Evolutionary conservation across 352 stramenopile genomes (phyloP).

Genomic region (Pythium volutum): DNA sequence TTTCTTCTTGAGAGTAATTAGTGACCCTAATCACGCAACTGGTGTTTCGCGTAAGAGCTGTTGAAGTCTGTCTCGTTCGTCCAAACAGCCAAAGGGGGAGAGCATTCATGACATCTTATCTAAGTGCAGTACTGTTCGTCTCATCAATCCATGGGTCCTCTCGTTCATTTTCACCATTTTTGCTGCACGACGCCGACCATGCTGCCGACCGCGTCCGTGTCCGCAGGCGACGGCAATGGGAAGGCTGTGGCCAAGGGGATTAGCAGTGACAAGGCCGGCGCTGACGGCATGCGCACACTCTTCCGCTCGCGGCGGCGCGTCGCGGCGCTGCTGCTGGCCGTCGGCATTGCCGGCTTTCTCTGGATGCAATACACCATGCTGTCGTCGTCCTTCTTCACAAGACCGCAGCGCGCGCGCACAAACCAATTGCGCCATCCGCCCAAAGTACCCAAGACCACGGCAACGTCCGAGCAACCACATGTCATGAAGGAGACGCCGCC

Average conservation of each 20-base stretch:
- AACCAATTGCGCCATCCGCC: not conserved
- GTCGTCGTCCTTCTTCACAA: conserved; percentile 28
- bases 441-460: not conserved
- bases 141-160: not conserved
- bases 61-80: not conserved
- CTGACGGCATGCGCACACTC: not conserved
- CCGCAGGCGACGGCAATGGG: not conserved
- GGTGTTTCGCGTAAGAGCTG: not conserved
- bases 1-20: not conserved
- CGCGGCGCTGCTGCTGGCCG: not conserved
- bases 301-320: conserved; percentile 12
- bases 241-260: not conserved
- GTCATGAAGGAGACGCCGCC: conserved; percentile 2
- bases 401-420: not conserved
- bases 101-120: not conserved
- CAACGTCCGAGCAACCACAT: no score
- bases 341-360: conserved; percentile 31
- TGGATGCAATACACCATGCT: conserved; percentile 60
- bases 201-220: not conserved
- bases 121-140: not conserved
- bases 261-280: conserved; percentile 3
- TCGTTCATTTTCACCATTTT: not conserved
- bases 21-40: not conserved
- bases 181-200: not conserved
- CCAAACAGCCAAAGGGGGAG: not conserved